A percentile compares a stretch with the other conserved stretches of the same genome.
phyloP scores from a whole-genome alignment of 2,329 filamentous ascomycete species.

The Aspergillus intermedius region DNA sequence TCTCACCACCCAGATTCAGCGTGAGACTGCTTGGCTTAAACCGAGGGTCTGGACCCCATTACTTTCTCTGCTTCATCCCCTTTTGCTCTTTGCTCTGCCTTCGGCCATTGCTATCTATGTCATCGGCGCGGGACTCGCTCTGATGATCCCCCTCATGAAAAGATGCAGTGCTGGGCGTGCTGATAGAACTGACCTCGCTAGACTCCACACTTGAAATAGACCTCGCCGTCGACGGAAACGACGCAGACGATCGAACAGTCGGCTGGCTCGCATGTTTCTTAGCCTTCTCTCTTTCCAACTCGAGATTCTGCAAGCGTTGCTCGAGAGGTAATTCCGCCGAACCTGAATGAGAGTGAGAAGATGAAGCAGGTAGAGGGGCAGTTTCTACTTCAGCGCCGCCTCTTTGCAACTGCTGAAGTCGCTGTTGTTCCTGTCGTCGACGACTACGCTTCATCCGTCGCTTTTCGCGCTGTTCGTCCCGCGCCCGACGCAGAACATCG shows the following conservation, averaged over 20 bases:
- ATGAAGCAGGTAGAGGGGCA: too few species aligned
- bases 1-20: too few species aligned
- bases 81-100: constrained; percentile 3
- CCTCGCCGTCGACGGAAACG: constrained; percentile 6
- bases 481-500: constrained; percentile 27
- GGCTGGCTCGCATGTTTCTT: constrained; percentile 7
- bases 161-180: constrained; percentile 14
- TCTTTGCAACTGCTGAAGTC: constrained; percentile 4
- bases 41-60: too few species aligned
- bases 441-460: constrained; percentile 17
- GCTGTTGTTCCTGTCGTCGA: constrained; percentile 15
- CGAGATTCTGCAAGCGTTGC: constrained; percentile 15
- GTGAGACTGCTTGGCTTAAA: too few species aligned
- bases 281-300: constrained; percentile 5
- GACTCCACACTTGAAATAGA: constrained; percentile 10
- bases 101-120: neutral
- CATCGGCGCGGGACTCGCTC: neutral
- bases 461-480: constrained; percentile 30
- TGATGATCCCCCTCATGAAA: constrained; percentile 7
- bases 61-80: too few species aligned
- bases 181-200: constrained; percentile 15
- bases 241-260: constrained; percentile 6
- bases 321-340: constrained; percentile 12
- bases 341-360: neutral
- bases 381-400: neutral